Evolutionary conservation across 768 basidiomycete species (phyloP).

Genomic region (Rubroboletus pulcherrimus): DNA sequence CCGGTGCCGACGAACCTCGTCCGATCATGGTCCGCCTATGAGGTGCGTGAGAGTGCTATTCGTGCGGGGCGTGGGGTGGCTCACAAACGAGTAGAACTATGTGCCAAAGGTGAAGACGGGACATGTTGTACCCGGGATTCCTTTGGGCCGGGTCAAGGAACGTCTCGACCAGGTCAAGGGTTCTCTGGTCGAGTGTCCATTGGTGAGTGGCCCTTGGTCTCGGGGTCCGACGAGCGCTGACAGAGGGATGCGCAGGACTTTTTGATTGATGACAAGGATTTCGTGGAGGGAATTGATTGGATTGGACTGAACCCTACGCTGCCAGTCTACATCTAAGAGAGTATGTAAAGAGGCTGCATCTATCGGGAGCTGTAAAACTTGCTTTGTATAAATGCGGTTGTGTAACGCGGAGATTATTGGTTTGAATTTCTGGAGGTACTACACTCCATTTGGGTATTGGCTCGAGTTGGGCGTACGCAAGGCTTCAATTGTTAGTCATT

Average conservation of each 20-base stretch:
- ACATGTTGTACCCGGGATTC: slow-evolving; percentile 71
- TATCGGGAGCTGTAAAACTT: not conserved
- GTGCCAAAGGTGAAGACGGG: slow-evolving; percentile 75
- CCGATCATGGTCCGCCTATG: slow-evolving; percentile 73
- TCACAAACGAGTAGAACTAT: slow-evolving; percentile 49
- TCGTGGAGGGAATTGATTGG: slow-evolving; percentile 72
- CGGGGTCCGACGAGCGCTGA: slow-evolving; percentile 2
- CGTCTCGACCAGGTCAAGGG: slow-evolving; percentile 68
- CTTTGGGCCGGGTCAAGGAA: slow-evolving; percentile 68
- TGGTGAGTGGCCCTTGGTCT: slow-evolving; percentile 42
- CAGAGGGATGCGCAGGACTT: slow-evolving; percentile 55
- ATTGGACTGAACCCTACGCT: slow-evolving; percentile 69
- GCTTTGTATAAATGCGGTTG: not conserved
- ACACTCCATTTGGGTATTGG: not conserved
- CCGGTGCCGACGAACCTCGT: slow-evolving; percentile 85
- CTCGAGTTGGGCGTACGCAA: too few species aligned
- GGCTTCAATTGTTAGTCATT: not conserved
- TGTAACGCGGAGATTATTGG: slow-evolving; percentile 21
- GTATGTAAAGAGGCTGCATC: slow-evolving; percentile 8
- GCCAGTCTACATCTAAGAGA: slow-evolving; percentile 65
- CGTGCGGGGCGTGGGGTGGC: slow-evolving; percentile 1
- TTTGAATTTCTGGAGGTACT: not conserved
- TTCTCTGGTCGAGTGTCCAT: slow-evolving; percentile 69
- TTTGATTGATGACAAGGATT: slow-evolving; percentile 73
- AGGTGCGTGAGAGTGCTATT: slow-evolving; percentile 42